Base-by-base conservation (phyloP, 1,139 yeast species). In the Candida labiduridarum region DNA sequence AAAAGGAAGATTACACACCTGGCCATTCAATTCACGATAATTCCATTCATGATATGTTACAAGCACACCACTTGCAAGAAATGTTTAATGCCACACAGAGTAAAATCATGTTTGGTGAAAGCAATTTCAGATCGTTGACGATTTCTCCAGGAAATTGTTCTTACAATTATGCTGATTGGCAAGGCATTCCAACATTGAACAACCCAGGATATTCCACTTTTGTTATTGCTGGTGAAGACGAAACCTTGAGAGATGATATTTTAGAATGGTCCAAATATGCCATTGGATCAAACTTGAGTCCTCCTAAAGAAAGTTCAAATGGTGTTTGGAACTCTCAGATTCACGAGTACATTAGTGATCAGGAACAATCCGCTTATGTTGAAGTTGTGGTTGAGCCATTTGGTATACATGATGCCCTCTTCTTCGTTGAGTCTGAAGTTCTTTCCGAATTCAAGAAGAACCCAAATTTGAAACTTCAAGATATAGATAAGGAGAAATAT, bases 221-320 rank as follows among this genome's bases (percentile, higher is more conserved):
- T 40, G 56, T 76, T 18, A 52, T 76, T 25, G 50, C 57, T n/a
- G 81, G 81, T 15, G 80, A 76, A 60, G 78, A 76, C 51, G 81
- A 76, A 57, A 60, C 64, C 15, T 72, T 76, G 54, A 62, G 79
- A 51, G 80, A 76, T 55, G 78, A 74, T 56, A 59, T 75, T 18
- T 59, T 71, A 48, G 64, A 64, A 44, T 76, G 76, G 75, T 60
- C 66, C 8, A 63, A 66, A 44, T 62, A 66, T 47, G 73, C 78
- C 1, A 60, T 73, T 48, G 64, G 58, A 18, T 65, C 64, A 8
- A 69, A 71, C 0, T 60, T 64, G 36, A 55, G 54, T 34, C 48
- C 59, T 39, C 61, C 58, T 44, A 62, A 62, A 45, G 69, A 71
- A 5, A 56, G 62, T 46, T 71, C 76, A 1, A 51, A 63, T 31